phyloP scores from a whole-genome alignment of 129 eudicot species.

The Escallonia rubra region DNA sequence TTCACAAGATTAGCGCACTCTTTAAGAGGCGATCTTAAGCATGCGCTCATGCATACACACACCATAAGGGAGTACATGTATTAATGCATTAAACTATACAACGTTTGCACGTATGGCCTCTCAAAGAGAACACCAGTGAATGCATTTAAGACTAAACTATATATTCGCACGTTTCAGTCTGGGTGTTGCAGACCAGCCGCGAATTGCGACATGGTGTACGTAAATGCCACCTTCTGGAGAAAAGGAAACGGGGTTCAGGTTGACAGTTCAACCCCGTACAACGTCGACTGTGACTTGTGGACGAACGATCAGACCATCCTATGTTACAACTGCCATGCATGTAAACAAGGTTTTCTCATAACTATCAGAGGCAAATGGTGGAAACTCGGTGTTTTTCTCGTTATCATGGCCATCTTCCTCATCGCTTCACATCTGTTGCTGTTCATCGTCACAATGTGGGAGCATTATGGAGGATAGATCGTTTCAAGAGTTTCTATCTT shows the following conservation, averaged over 20 bases:
- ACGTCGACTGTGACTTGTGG: slow-evolving; percentile 42
- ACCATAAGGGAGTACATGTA: no score
- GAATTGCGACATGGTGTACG: slow-evolving; percentile 36
- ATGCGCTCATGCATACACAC: no score
- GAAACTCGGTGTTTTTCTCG: slow-evolving; percentile 32
- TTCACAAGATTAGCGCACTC: no score
- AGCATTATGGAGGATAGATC: slow-evolving; percentile 7
- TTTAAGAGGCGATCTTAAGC: no score
- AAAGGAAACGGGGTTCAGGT: neutral
- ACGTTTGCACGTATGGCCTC: no score
- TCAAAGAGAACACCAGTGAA: no score
- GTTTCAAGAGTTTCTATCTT: neutral
- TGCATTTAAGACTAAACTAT: no score
- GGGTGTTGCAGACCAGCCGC: slow-evolving; percentile 61
- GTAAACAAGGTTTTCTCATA: slow-evolving; percentile 35
- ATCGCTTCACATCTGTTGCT: slow-evolving; percentile 25
- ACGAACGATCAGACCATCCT: slow-evolving; percentile 24
- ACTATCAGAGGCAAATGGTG: slow-evolving; percentile 36
- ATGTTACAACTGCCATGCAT: slow-evolving; percentile 38
- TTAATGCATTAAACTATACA: no score
- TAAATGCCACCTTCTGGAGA: slow-evolving; percentile 38
- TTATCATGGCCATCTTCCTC: slow-evolving; percentile 27
- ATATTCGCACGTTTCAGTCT: slow-evolving; percentile 7
- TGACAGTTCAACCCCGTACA: neutral
- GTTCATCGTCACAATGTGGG: slow-evolving; percentile 25